phyloP scores from a whole-genome alignment of 1,284 basidiomycete species.

The Phellopilus nigrolimitatus region DNA sequence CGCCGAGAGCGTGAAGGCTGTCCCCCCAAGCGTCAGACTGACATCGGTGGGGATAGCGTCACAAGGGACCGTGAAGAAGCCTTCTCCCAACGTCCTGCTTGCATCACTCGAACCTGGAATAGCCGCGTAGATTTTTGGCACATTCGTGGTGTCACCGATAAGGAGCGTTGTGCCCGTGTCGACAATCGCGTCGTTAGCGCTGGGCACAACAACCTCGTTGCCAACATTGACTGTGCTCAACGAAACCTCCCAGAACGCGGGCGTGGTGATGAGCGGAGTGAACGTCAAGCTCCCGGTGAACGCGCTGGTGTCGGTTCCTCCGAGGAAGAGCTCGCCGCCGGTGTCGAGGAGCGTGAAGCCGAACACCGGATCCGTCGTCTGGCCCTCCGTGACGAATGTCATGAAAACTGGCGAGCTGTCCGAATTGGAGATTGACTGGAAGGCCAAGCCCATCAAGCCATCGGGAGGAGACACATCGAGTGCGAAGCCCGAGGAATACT shows the following conservation, averaged over 20 bases:
- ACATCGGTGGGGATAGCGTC: constrained; percentile 18
- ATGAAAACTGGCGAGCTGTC: constrained; percentile 27
- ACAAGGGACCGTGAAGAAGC: constrained; percentile 24
- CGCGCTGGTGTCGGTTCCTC: constrained; percentile 36
- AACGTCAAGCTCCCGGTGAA: constrained; percentile 17
- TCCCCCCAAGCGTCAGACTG: constrained; percentile 23
- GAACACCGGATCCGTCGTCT: constrained; percentile 35
- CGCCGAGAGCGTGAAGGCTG: constrained; percentile 18
- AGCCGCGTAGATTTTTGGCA: constrained; percentile 40
- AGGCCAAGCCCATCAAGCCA: constrained; percentile 39
- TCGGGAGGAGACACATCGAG: constrained; percentile 37
- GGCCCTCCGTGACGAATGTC: constrained; percentile 29
- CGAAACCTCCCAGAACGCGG: constrained; percentile 31
- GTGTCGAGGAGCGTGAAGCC: constrained; percentile 44
- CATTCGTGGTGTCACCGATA: constrained; percentile 42
- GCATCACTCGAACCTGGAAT: constrained; percentile 36
- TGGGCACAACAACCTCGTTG: constrained; percentile 17
- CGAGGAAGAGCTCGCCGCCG: constrained; percentile 49
- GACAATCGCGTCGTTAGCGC: constrained; percentile 26
- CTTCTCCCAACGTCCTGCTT: constrained; percentile 19
- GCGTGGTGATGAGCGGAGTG: constrained; percentile 14
- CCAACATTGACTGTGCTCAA: constrained; percentile 26
- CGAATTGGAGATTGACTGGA: constrained; percentile 25
- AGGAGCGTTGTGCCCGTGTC: constrained; percentile 44
- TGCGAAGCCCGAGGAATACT: constrained; percentile 41